These are phyloP conservation scores for Aspergillus thermomutatus DNA, from an alignment of 2,329 filamentous ascomycete species.

Conservation along the genomic window DNA sequence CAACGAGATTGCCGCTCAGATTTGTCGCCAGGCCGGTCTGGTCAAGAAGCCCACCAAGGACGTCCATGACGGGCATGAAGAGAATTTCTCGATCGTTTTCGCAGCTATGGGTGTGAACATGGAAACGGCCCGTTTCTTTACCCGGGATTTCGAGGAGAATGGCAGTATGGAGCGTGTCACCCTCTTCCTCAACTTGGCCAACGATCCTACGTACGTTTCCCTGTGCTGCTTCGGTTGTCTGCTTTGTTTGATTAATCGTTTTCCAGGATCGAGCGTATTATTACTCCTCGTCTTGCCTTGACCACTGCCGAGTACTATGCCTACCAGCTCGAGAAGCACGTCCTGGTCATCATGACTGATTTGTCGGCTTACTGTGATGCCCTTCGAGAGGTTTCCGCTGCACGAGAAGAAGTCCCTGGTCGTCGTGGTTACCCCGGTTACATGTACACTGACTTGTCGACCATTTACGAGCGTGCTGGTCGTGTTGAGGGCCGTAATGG, in stretches of 20 bases:
- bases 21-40: slow-evolving; percentile 93
- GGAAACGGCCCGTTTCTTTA: slow-evolving; percentile 98
- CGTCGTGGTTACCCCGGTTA: slow-evolving; percentile 99
- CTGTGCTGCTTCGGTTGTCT: not conserved
- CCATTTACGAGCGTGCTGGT: slow-evolving; percentile 98
- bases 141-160: slow-evolving; percentile 97
- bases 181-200: slow-evolving; percentile 97
- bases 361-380: slow-evolving; percentile 97
- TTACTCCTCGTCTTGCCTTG: slow-evolving; percentile 94
- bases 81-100: slow-evolving; percentile 99
- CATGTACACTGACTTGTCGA: slow-evolving; percentile 99
- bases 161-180: slow-evolving; percentile 96
- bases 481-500: slow-evolving; percentile 96
- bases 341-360: slow-evolving; percentile 97
- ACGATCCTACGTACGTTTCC: slow-evolving; percentile 83
- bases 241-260: slow-evolving; percentile 3
- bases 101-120: slow-evolving; percentile 99
- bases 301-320: slow-evolving; percentile 99
- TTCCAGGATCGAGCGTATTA: slow-evolving; percentile 93
- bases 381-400: slow-evolving; percentile 95
- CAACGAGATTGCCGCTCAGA: slow-evolving; percentile 98
- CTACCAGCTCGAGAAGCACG: slow-evolving; percentile 99
- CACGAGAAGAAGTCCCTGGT: slow-evolving; percentile 97
- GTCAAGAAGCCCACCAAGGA: slow-evolving; percentile 93
- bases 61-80: slow-evolving; percentile 92